Evolutionary conservation across 2,329 filamentous ascomycete genomes (phyloP).

Genomic region (Meredithiella fracta): DNA sequence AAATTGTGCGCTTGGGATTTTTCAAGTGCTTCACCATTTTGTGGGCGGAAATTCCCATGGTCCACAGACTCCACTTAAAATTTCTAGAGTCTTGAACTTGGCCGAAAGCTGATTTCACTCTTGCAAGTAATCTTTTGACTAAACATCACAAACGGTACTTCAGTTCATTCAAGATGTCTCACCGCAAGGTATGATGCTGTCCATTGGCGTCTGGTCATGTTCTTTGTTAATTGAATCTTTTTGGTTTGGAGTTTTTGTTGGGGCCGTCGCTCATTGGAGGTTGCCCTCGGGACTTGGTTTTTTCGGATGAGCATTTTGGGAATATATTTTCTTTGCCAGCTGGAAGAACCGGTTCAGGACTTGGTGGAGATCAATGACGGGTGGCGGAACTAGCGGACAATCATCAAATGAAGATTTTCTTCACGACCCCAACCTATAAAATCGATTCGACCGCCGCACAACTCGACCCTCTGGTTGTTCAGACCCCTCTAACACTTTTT

Average conservation of each 20-base stretch:
- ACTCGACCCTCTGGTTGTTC: not conserved
- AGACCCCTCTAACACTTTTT: constrained; percentile 7
- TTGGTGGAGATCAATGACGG: too few relatives aligned
- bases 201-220: not conserved
- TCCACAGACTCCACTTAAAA: constrained; percentile 9
- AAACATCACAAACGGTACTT: constrained; percentile 13
- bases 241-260: not conserved
- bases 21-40: constrained; percentile 8
- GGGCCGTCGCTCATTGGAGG: too few relatives aligned
- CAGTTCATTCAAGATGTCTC: constrained; percentile 16
- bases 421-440: too few relatives aligned
- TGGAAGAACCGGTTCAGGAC: too few relatives aligned
- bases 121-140: constrained; percentile 10
- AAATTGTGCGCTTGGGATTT: not conserved
- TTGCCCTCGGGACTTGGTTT: too few relatives aligned
- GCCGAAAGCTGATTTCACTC: constrained; percentile 4
- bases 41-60: constrained; percentile 6
- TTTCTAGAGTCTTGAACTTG: constrained; percentile 12
- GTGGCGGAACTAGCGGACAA: too few relatives aligned
- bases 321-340: too few relatives aligned
- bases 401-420: too few relatives aligned
- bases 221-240: not conserved
- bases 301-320: too few relatives aligned
- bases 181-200: constrained; percentile 16
- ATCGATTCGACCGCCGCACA: too few relatives aligned